phyloP scores from a whole-genome alignment of 371 early-diverging fungal genomes.

The Mucor sp. region DNA sequence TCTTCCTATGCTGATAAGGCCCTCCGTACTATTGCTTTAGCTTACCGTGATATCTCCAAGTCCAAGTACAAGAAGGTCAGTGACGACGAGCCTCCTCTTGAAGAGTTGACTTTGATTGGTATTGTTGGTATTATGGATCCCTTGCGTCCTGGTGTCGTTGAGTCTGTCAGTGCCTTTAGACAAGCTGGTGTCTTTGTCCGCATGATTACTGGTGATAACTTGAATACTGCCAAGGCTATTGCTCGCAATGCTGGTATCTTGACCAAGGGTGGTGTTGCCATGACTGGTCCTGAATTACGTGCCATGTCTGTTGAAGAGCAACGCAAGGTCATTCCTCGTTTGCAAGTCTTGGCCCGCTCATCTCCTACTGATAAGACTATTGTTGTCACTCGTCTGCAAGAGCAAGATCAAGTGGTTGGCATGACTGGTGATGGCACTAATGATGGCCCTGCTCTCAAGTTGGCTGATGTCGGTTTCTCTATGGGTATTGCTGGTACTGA shows the following conservation, averaged over 20 bases:
- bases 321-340: conserved; percentile 76
- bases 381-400: conserved; percentile 83
- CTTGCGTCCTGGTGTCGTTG: conserved; percentile 84
- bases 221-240: conserved; percentile 88
- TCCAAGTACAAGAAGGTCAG: conserved; percentile 26
- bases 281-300: conserved; percentile 91
- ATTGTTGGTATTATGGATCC: conserved; percentile 95
- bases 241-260: conserved; percentile 88
- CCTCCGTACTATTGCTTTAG: conserved; percentile 87
- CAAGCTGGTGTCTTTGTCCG: conserved; percentile 92
- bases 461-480: conserved; percentile 96
- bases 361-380: conserved; percentile 94
- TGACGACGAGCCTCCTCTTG: conserved; percentile 59
- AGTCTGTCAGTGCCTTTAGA: conserved; percentile 79
- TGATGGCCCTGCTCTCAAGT: conserved; percentile 95
- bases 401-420: conserved; percentile 90
- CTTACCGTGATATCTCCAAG: conserved; percentile 68
- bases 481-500: conserved; percentile 99
- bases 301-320: conserved; percentile 76
- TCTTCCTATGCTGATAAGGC: conserved; percentile 78
- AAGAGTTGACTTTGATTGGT: conserved; percentile 72
- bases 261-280: conserved; percentile 78
- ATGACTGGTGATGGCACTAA: conserved; percentile 98
- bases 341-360: conserved; percentile 92
- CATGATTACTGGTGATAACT: conserved; percentile 98